phyloP scores from a whole-genome alignment of 2,329 filamentous ascomycete species.

The Phoma sp. region DNA sequence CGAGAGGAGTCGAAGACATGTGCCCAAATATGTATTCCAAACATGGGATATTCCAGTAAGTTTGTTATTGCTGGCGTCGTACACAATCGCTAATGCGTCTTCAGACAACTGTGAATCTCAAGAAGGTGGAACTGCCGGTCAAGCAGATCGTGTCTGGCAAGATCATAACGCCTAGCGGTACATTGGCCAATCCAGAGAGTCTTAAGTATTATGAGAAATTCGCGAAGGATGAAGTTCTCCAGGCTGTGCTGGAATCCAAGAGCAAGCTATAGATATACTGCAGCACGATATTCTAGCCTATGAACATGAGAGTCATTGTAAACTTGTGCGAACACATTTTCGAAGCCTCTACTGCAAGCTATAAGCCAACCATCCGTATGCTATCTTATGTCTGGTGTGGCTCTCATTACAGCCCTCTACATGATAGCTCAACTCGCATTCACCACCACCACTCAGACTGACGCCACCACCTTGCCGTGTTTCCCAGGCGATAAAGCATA shows the following conservation, averaged over 20 bases:
- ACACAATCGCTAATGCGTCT: not conserved
- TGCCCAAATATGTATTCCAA: constrained; percentile 79
- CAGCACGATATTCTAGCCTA: no score
- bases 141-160: constrained; percentile 83
- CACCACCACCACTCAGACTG: no score
- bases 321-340: no score
- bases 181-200: constrained; percentile 76
- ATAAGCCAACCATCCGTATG: no score
- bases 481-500: no score
- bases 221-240: constrained; percentile 67
- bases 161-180: constrained; percentile 75
- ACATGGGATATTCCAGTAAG: constrained; percentile 80
- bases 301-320: no score
- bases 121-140: constrained; percentile 84
- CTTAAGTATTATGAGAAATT: constrained; percentile 82
- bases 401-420: no score
- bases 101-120: constrained; percentile 80
- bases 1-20: constrained; percentile 74
- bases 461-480: no score
- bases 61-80: constrained; percentile 19
- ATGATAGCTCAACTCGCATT: no score
- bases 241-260: constrained; percentile 16
- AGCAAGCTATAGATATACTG: constrained; percentile 31
- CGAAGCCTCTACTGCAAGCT: no score
- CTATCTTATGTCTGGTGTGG: no score